These are phyloP conservation scores for Brasilioporus rufonigricans DNA, from an alignment of 768 basidiomycete species.

Conservation along the genomic window DNA sequence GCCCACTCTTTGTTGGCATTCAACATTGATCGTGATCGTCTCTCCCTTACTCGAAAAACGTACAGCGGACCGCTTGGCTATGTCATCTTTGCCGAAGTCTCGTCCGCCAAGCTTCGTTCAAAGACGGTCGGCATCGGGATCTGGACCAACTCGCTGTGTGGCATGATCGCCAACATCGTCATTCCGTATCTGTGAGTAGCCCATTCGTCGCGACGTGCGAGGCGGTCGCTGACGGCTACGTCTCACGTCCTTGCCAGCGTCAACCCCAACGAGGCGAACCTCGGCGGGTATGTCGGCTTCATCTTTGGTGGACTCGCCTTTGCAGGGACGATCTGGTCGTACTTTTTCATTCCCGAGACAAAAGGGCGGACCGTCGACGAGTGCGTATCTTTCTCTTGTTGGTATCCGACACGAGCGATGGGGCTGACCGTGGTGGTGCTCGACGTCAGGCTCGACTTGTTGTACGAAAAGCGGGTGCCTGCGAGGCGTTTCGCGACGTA, in stretches of 20 bases:
- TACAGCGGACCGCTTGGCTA: constrained; percentile 28
- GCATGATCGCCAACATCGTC: constrained; percentile 25
- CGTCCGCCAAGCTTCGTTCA: constrained; percentile 31
- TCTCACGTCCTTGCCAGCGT: constrained; percentile 12
- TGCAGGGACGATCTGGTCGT: constrained; percentile 2
- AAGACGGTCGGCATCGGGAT: constrained; percentile 30
- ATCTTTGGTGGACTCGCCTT: constrained; percentile 26
- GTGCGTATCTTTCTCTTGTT: too few species aligned
- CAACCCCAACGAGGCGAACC: constrained; percentile 10
- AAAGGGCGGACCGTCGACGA: constrained; percentile 29
- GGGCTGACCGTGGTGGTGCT: background rate
- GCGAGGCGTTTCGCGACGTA: constrained; percentile 15
- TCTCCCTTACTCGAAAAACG: background rate
- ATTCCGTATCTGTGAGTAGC: constrained; percentile 22
- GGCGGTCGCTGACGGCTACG: background rate
- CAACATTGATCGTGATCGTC: background rate
- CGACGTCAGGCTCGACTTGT: constrained; percentile 27
- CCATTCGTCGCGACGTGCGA: background rate
- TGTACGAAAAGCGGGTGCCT: too few species aligned
- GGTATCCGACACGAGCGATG: too few species aligned
- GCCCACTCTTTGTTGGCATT: background rate
- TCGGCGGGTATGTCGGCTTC: constrained; percentile 1
- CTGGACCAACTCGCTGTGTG: constrained; percentile 25
- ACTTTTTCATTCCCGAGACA: background rate
- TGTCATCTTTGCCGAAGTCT: constrained; percentile 29